These are phyloP conservation scores for Hevea brasiliensis DNA, from an alignment of 345 rosid genomes.

Conservation along the genomic window DNA sequence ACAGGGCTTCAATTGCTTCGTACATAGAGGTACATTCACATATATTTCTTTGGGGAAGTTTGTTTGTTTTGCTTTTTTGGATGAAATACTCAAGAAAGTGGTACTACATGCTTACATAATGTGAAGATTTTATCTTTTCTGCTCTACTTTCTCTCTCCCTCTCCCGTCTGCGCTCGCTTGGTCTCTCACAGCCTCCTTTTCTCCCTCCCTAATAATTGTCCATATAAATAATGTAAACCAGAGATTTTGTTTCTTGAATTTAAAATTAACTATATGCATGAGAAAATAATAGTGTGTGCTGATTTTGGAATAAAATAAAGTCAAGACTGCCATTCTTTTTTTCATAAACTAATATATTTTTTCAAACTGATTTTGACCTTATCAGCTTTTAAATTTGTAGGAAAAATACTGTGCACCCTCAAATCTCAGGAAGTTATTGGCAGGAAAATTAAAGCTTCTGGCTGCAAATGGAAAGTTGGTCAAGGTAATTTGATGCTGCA, in stretches of 20 bases:
- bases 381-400: conserved; percentile 43
- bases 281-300: not conserved
- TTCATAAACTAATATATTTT: not conserved
- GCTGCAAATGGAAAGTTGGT: conserved; percentile 72
- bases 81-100: not conserved
- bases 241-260: not conserved
- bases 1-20: conserved; percentile 66
- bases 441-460: conserved; percentile 71
- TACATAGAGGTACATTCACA: conserved; percentile 69
- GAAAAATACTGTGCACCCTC: conserved; percentile 64
- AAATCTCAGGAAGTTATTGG: conserved; percentile 74
- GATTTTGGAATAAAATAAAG: not conserved
- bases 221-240: not conserved
- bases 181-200: not conserved
- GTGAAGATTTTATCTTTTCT: not conserved
- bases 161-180: not conserved
- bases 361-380: conserved; percentile 19
- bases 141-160: not conserved
- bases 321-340: not conserved
- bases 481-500: conserved; percentile 50
- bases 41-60: not conserved
- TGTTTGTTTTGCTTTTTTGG: not conserved
- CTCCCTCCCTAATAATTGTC: not conserved
- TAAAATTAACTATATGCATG: not conserved
- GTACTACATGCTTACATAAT: not conserved